Evolutionary conservation across 495 filamentous ascomycete species (phyloP), one percentile per base, ranked within the genome.

Genomic region (Aspergillus incahuasiensis): DNA sequence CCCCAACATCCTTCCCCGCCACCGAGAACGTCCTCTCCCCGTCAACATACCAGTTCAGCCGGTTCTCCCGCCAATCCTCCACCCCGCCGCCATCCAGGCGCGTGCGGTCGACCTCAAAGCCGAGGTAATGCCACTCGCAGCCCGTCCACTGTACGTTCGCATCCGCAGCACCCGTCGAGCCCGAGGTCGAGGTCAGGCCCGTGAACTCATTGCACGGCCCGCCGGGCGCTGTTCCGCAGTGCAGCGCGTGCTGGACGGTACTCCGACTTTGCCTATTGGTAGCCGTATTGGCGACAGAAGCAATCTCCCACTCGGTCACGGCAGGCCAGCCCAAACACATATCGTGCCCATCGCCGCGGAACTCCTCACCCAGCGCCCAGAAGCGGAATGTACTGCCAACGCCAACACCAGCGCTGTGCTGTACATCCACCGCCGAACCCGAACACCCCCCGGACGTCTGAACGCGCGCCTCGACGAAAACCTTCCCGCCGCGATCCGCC

Each of bases 101-200:
- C 22, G 54, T 56, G 1, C 54, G 35, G 18, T 56, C 54, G n/a
- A 56, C 38, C 54, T 56, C 54, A 35, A 56, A 56, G 11, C 54
- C 54, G 34, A 56, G 6, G 22, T 49, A 49, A 22, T 56, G 54
- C 54, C 54, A 56, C 2, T 42, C 15, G 20, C 54, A 56, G 22
- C 49, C 48, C 0, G 35, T 49, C 54, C 54, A 56, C 9, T 18
- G 8, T n/a, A n/a, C n/a, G n/a, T n/a, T n/a, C n/a, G n/a, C n/a
- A n/a, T n/a, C n/a, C n/a, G n/a, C n/a, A n/a, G n/a, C n/a, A n/a
- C n/a, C n/a, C 22, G 7, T 5, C 1, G 43, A 38, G 6, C 54
- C 46, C 15, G n/a, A n/a, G n/a, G n/a, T n/a, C n/a, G n/a, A n/a
- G n/a, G n/a, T 16, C n/a, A 48, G 19, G 1, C 54, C 54, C 7